phyloP scores from a whole-genome alignment of 176 grass and related monocot genomes.

The Alopecurus myosuroides region DNA sequence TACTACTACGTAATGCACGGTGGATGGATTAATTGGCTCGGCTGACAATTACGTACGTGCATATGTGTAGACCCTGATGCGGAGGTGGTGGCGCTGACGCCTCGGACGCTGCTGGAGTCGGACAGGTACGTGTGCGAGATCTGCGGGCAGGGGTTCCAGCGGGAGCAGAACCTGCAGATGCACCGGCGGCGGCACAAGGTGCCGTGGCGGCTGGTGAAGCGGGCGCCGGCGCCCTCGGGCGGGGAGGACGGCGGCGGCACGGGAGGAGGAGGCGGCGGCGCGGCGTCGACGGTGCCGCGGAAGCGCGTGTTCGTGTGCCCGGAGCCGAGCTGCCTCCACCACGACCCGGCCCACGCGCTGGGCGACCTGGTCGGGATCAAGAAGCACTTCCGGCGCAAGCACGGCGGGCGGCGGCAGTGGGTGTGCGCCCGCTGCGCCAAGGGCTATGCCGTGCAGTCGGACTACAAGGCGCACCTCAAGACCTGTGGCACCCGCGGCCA shows the following conservation, averaged over 20 bases:
- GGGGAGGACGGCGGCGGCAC: constrained; percentile 14
- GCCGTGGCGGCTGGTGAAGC: constrained; percentile 72
- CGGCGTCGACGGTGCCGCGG: not conserved
- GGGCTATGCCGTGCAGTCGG: constrained; percentile 87
- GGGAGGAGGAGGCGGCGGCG: not conserved
- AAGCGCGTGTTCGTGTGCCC: constrained; percentile 87
- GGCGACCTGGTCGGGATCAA: constrained; percentile 91
- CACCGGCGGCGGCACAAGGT: constrained; percentile 93
- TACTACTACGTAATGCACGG: not conserved
- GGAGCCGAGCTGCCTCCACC: constrained; percentile 87
- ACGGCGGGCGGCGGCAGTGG: constrained; percentile 79
- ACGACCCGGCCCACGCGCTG: constrained; percentile 78
- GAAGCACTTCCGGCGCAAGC: constrained; percentile 91
- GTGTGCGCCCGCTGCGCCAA: constrained; percentile 73
- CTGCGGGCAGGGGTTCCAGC: constrained; percentile 87
- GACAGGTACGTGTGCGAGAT: constrained; percentile 93
- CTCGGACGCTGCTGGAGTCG: constrained; percentile 82
- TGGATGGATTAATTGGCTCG: not conserved
- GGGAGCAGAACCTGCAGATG: constrained; percentile 96
- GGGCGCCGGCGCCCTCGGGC: not conserved
- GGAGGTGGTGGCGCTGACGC: constrained; percentile 83
- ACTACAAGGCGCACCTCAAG: constrained; percentile 99
- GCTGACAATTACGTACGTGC: not conserved
- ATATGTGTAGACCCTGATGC: constrained; percentile 60
- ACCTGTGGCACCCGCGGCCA: constrained; percentile 91